A percentile compares a stretch with the other conserved stretches of the same genome.
phyloP scores from a whole-genome alignment of 495 filamentous ascomycete species.

The Clavariopsis aquatica region DNA sequence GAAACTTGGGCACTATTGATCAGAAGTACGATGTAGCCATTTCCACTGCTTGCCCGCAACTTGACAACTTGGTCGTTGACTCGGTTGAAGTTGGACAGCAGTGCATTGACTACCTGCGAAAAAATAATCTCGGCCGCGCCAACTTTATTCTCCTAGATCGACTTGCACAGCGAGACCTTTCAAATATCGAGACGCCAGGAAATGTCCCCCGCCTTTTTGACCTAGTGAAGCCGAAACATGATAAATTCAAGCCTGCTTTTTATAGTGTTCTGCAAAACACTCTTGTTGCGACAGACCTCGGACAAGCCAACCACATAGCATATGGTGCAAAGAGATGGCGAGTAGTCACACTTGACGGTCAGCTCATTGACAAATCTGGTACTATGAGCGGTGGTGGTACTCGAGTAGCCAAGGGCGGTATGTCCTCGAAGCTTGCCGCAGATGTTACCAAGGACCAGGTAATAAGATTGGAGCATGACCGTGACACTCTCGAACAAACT shows the following conservation, averaged over 20 bases:
- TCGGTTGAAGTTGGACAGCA: conserved; percentile 93
- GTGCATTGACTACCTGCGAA: conserved; percentile 94
- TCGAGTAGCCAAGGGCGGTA: conserved; percentile 81
- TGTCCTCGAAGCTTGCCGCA: conserved; percentile 91
- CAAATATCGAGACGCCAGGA: conserved; percentile 81
- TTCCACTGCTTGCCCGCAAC: conserved; percentile 86
- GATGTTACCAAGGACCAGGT: conserved; percentile 87
- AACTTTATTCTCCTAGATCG: conserved; percentile 96
- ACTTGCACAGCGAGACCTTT: conserved; percentile 72
- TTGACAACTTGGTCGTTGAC: conserved; percentile 95
- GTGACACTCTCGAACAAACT: conserved; percentile 77
- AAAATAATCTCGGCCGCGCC: conserved; percentile 95
- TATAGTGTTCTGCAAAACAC: conserved; percentile 93
- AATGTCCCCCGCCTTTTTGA: conserved; percentile 91
- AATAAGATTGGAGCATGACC: conserved; percentile 77
- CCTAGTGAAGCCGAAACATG: conserved; percentile 83
- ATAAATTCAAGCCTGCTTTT: conserved; percentile 87
- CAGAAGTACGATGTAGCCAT: conserved; percentile 94
- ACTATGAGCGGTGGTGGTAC: conserved; percentile 97
- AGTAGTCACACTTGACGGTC: conserved; percentile 91
- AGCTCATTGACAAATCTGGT: conserved; percentile 94
- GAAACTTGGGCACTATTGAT: conserved; percentile 94
- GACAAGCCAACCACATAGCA: conserved; percentile 93
- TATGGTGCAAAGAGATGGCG: conserved; percentile 92
- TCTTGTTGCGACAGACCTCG: conserved; percentile 85